A percentile compares a stretch with the other conserved stretches of the same genome.
These are phyloP conservation scores for Exophiala sp. DNA, from an alignment of 2,329 filamentous ascomycete genomes.

Conservation along the genomic window DNA sequence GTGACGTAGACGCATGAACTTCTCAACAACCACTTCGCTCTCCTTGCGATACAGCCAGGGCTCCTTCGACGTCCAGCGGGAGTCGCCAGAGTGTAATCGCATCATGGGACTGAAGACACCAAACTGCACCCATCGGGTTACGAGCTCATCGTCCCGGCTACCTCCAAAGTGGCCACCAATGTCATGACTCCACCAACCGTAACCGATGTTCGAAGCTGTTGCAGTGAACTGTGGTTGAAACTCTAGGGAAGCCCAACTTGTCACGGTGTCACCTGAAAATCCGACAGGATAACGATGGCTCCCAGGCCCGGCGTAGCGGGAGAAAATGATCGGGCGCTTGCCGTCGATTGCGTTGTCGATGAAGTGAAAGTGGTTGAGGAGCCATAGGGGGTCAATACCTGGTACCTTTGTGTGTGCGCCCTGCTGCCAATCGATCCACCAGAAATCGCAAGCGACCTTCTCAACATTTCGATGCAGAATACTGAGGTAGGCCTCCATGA, in stretches of 20 bases:
- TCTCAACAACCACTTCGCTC: slow-evolving; percentile 45
- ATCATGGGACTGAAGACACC: slow-evolving; percentile 61
- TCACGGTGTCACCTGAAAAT: slow-evolving; percentile 61
- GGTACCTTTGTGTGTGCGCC: slow-evolving; percentile 53
- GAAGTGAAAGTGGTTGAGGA: slow-evolving; percentile 64
- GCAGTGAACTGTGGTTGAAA: slow-evolving; percentile 67
- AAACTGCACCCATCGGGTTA: slow-evolving; percentile 59
- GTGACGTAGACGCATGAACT: slow-evolving; percentile 55
- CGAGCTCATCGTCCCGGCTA: slow-evolving; percentile 56
- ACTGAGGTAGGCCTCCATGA: slow-evolving; percentile 57
- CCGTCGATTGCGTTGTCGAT: slow-evolving; percentile 48
- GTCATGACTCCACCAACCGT: slow-evolving; percentile 67
- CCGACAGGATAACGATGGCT: slow-evolving; percentile 63
- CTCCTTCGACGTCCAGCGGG: slow-evolving; percentile 58
- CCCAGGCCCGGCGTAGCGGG: slow-evolving; percentile 60
- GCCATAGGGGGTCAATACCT: slow-evolving; percentile 61
- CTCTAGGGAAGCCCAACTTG: slow-evolving; percentile 57
- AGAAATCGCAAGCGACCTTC: slow-evolving; percentile 58
- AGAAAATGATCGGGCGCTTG: slow-evolving; percentile 54
- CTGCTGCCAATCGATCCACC: slow-evolving; percentile 69
- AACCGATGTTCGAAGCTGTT: slow-evolving; percentile 64
- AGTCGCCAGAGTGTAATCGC: slow-evolving; percentile 58
- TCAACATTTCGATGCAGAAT: slow-evolving; percentile 57
- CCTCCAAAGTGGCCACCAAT: slow-evolving; percentile 63
- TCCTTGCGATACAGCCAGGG: slow-evolving; percentile 57